Percentiles rank a stretch among this genome's conserved stretches.
Conservation (phyloP, 208 protist genomes). For the Tritrichomonas foetus region DNA sequence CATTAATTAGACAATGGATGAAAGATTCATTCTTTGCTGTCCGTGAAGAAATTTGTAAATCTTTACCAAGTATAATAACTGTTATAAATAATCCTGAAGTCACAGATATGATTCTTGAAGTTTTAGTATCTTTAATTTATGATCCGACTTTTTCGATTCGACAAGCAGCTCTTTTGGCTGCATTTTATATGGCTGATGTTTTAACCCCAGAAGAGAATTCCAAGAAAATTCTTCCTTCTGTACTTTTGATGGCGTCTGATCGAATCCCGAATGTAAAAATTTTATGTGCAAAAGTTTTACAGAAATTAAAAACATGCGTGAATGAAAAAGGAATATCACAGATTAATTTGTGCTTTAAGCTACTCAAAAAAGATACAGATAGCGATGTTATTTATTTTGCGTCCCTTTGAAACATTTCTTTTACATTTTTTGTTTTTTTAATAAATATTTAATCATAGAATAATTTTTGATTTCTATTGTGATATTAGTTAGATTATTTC, state of each 20-base stretch:
- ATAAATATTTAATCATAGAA: no score
- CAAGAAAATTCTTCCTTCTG: background rate
- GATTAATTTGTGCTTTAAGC: background rate
- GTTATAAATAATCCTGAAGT: background rate
- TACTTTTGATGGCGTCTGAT: background rate
- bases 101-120: background rate
- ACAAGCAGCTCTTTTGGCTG: background rate
- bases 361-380: background rate
- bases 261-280: background rate
- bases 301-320: background rate
- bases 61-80: background rate
- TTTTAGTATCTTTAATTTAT: background rate
- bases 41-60: conserved; percentile 3
- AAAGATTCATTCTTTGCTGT: background rate
- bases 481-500: no score
- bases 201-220: background rate
- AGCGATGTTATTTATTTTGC: conserved; percentile 15
- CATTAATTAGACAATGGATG: background rate
- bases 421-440: no score
- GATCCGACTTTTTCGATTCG: background rate
- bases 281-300: background rate
- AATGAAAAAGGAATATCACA: background rate
- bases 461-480: no score
- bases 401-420: no score
- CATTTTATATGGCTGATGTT: background rate